Base-by-base conservation (phyloP, 257 asterid species). In the Fraxinus cuspidata region DNA sequence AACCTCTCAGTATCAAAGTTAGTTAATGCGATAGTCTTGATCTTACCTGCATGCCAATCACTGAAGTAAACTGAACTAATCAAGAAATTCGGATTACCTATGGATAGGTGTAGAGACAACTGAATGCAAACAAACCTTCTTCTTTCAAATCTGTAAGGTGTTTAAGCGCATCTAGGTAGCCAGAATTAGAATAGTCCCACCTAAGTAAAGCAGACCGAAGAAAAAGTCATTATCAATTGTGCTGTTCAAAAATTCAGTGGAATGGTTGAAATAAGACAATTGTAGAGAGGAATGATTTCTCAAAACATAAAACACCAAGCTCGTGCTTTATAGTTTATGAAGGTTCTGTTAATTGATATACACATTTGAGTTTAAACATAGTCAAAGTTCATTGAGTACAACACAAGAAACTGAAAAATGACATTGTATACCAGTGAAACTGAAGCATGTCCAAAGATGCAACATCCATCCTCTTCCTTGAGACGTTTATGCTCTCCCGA, bases 111-210 rank as follows among this genome's bases (percentile, higher is more conserved):
- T 74, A 34, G 69, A 76, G 73, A 70, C 35, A 63, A 66, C 34
- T 69, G 73, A 66, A 73, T 71, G 73, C 42, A 82, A 71, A 79
- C 88, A 67, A 78, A 96, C 99, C 99, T 92, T 87, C 94, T 75
- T 88, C 98, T 83, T 96, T 96, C 83, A 96, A 88, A 85, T 96
- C 99, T 2, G 96, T 96, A 40, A 96, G 99, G 87, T 96, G 97
- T 76, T 93, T 93, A 53, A 96, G 94, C 44, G 99, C 99, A 76
- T 96, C 99, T 34, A 96, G 94, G 88, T 93, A 96, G 65, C 98
- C 99, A 78, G 86, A 28, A 85, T 96, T 93, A 76, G 97, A 42
- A 84, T 96, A 96, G 67, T 96, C 99, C 99, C 99, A 93, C 99
- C 99, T 96, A 85, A 81, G 79, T 78, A 83, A 84, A 51, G 74